Evolutionary conservation across 495 filamentous ascomycete species (phyloP).

Genomic region (Neurospora discreta): DNA sequence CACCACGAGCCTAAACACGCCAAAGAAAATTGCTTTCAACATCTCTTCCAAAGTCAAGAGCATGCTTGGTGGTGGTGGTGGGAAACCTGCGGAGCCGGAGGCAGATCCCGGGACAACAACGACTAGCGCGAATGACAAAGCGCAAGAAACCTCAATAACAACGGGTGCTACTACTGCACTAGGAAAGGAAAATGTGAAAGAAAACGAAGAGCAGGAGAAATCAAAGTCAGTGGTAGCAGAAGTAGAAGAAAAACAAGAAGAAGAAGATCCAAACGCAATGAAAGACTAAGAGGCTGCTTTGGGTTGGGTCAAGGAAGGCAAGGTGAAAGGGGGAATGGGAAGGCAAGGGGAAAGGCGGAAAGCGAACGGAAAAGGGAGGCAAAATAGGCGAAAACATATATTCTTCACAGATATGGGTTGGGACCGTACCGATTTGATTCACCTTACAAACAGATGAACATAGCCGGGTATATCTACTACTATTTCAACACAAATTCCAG

Average conservation of each 20-base stretch:
- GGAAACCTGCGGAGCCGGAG: neutral
- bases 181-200: neutral
- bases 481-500: neutral
- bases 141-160: neutral
- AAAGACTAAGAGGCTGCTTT: neutral
- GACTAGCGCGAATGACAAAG: neutral
- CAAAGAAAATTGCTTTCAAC: constrained; percentile 37
- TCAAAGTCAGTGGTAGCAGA: neutral
- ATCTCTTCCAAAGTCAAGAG: constrained; percentile 27
- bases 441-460: neutral
- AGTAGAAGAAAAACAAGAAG: neutral
- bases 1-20: constrained; percentile 1
- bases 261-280: neutral
- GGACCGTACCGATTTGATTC: neutral
- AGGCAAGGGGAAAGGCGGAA: neutral
- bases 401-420: neutral
- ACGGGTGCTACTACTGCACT: neutral
- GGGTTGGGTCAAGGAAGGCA: neutral
- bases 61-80: neutral
- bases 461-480: neutral
- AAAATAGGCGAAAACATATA: neutral
- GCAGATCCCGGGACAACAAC: neutral
- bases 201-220: no score
- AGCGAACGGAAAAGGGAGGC: neutral
- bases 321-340: neutral